Conservation (phyloP, 192 early-diverging fungal species). For the Entomortierella beljakovae region DNA sequence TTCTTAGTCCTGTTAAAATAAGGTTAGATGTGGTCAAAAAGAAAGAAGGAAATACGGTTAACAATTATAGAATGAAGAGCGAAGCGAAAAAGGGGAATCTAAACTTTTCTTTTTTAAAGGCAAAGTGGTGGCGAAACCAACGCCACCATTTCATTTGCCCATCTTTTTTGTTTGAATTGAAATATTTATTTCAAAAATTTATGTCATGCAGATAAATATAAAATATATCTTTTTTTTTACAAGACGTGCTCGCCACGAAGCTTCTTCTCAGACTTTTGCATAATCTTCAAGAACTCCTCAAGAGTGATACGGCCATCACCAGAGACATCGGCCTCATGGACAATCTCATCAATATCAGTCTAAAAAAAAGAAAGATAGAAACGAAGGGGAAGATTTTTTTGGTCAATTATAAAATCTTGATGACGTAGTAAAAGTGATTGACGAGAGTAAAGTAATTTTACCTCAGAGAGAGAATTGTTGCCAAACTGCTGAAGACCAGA, state of each 20-base stretch:
- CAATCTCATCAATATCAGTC: conserved; percentile 67
- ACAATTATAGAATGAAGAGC: conserved; percentile 1
- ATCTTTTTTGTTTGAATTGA: background rate
- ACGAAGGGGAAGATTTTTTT: background rate
- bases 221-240: conserved; percentile 10
- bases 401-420: no score
- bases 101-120: background rate
- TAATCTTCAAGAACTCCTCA: conserved; percentile 91
- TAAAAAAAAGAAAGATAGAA: conserved; percentile 11
- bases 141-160: conserved; percentile 8
- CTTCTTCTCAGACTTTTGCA: conserved; percentile 61
- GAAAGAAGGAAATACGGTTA: background rate
- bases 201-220: background rate
- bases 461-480: conserved; percentile 51
- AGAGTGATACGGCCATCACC: conserved; percentile 90
- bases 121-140: background rate
- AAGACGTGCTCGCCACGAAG: conserved; percentile 52
- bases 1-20: background rate
- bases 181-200: background rate
- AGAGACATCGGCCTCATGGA: conserved; percentile 84
- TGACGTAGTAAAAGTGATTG: background rate
- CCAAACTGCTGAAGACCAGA: conserved; percentile 51
- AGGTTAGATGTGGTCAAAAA: background rate
- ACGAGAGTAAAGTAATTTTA: conserved; percentile 5
- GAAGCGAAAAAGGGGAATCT: background rate